Evolutionary conservation across 306 rosid genomes (phyloP).

Genomic region (cucumber (Cucumis sativus)): Cucumber_9930_V3 NC_026657.2:202501-203000

Average conservation of each 20-base stretch:
- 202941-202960: background rate
- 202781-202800: background rate
- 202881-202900: background rate
- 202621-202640: background rate
- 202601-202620: background rate
- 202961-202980: background rate
- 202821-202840: background rate
- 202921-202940: background rate
- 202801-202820: background rate
- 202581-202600: background rate
- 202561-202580: constrained; percentile 4
- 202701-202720: background rate
- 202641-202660: background rate
- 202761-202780: background rate
- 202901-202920: background rate
- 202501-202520: background rate
- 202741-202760: background rate
- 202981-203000: too few species aligned
- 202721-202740: background rate
- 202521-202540: background rate
- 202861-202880: background rate
- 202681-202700: background rate
- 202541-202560: background rate
- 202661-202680: background rate
- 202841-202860: background rate